Conservation (phyloP, 805 yeast genomes). For the Scheffersomyces ergatensis region DNA sequence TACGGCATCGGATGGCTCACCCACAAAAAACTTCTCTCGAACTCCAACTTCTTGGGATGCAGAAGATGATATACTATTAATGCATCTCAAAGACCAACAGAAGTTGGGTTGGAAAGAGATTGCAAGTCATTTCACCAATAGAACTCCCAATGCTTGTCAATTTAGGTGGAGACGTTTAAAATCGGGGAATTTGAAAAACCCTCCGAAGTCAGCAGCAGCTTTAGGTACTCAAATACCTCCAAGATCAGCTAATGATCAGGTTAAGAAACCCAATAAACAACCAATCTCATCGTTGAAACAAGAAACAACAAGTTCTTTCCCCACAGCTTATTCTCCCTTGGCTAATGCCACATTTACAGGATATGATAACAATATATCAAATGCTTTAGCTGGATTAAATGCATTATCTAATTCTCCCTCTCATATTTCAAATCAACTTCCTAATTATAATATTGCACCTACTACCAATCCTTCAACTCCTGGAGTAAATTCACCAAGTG, state of each 20-base stretch:
- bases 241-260: constrained; percentile 2
- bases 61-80: constrained; percentile 42
- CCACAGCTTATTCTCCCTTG: constrained; percentile 33
- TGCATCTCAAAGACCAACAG: constrained; percentile 46
- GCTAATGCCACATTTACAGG: constrained; percentile 37
- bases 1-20: neutral
- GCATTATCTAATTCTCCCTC: constrained; percentile 37
- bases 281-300: constrained; percentile 3
- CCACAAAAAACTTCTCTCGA: constrained; percentile 25
- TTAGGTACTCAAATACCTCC: constrained; percentile 10
- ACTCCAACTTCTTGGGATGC: constrained; percentile 51
- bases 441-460: constrained; percentile 10
- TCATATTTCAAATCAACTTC: constrained; percentile 24
- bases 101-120: constrained; percentile 49
- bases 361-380: constrained; percentile 37
- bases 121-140: constrained; percentile 40
- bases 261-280: constrained; percentile 7
- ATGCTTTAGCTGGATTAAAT: constrained; percentile 44
- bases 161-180: constrained; percentile 47
- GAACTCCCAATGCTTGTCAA: constrained; percentile 49
- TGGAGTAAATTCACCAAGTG: constrained; percentile 18
- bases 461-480: constrained; percentile 19
- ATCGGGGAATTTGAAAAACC: constrained; percentile 41
- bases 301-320: constrained; percentile 13
- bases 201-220: constrained; percentile 39